Evolutionary conservation across 495 filamentous ascomycete species (phyloP), one percentile per base, ranked within the genome.

Genomic region (Niebla homalea): DNA sequence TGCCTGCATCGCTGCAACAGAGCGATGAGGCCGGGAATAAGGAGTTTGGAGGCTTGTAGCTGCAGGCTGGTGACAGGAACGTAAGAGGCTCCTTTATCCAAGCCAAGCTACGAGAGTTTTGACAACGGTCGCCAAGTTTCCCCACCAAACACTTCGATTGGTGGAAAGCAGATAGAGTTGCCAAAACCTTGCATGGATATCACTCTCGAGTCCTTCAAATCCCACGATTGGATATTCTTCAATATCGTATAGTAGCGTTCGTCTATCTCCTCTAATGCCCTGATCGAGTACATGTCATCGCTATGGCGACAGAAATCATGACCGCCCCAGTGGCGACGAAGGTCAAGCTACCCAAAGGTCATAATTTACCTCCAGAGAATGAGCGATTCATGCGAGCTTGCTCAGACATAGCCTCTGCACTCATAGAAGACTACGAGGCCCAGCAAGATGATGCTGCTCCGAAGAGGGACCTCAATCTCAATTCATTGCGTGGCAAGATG

Each of bases 321-420:
- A 84, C 79, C 19, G 55, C 73, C 59, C 73, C 71, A 53, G 67
- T 68, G 46, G 62, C 68, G 20, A 65, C 71, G 25, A 73, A 71
- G 58, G 65, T 65, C 54, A 75, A 74, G 53, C 57, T 74, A 16
- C 69, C 74, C 48, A 89, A 89, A 65, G 79, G 84, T 58, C 64
- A 76, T 49, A 85, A 88, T 59, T 74, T 89, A 0, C 74, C 85
- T 1, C 86, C 92, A 36, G 92, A 98, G 62, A 93, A 89, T 57
- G 92, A 98, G 67, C 81, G 92, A 39, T 95, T 80, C 61, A 78
- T 97, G 70, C 77, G 87, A 57, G 89, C 87, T 45, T 97, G 93
- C 65, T 89, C 93, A 23, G 92, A 97, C 55, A 87, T 98, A 62
- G 92, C 89, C 29, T 88, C 81, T 67, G 83, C 81, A 40, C 79